These are phyloP conservation scores for Verticillium alfalfae DNA, from an alignment of 2,329 filamentous ascomycete genomes.

Conservation along the genomic window DNA sequence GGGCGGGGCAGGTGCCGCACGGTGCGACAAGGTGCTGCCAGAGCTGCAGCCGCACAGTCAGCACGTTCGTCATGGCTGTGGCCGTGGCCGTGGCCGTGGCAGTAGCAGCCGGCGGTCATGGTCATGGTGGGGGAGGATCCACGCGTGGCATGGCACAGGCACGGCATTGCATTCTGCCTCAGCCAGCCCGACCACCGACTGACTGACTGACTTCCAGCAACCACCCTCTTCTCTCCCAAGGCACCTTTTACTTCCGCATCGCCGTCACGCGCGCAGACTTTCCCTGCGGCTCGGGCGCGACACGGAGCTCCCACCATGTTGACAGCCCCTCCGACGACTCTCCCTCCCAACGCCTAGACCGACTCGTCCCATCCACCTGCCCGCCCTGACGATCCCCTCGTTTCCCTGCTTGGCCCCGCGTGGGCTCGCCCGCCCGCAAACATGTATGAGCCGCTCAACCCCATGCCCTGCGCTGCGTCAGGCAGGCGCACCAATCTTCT, in stretches of 20 bases:
- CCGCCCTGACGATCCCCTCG: not conserved
- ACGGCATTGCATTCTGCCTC: no score
- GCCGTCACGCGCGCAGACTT: no score
- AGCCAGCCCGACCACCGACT: not conserved
- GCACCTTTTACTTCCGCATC: no score
- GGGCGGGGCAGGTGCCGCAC: slow-evolving; percentile 2
- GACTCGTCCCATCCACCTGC: not conserved
- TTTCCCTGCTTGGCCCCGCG: slow-evolving; percentile 2
- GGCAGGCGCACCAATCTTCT: not conserved
- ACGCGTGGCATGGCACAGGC: not conserved
- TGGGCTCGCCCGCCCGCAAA: slow-evolving; percentile 4
- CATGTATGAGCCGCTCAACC: slow-evolving; percentile 1
- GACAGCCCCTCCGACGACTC: not conserved
- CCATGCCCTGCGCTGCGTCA: not conserved
- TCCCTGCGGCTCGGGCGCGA: not conserved
- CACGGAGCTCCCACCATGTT: not conserved
- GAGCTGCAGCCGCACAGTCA: not conserved
- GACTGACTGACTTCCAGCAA: not conserved
- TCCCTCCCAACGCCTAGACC: not conserved
- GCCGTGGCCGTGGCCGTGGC: no score
- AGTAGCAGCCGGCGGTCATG: no score
- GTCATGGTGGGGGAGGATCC: not conserved
- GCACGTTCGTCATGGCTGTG: not conserved
- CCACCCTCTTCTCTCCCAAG: not conserved
- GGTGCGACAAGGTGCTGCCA: not conserved